These are phyloP conservation scores for Penicillium riverlandense DNA, from an alignment of 495 filamentous ascomycete genomes.

Conservation along the genomic window DNA sequence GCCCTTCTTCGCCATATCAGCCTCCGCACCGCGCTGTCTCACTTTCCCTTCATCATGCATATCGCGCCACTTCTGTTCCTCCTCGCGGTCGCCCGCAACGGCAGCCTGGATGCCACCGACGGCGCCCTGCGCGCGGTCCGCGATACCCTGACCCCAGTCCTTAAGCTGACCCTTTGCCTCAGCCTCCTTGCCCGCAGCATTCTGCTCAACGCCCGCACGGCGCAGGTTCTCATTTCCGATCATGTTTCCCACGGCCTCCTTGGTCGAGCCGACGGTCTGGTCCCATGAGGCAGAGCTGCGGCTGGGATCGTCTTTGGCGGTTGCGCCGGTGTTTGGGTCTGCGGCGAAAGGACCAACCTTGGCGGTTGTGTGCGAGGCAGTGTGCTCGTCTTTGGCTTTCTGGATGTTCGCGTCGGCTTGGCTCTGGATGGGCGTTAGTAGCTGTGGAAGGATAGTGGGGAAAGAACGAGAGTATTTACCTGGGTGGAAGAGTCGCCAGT, in stretches of 20 bases:
- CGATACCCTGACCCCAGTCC: constrained; percentile 64
- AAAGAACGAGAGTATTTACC: constrained; percentile 29
- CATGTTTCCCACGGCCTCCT: constrained; percentile 72
- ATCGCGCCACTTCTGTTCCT: constrained; percentile 52
- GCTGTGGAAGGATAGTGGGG: not conserved
- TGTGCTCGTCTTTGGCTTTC: constrained; percentile 55
- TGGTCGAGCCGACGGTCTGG: constrained; percentile 78
- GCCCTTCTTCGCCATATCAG: constrained; percentile 67
- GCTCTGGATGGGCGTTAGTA: constrained; percentile 17
- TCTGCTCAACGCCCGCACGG: constrained; percentile 67
- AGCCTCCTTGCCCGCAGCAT: constrained; percentile 68
- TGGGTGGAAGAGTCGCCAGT: constrained; percentile 68
- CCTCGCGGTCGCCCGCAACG: constrained; percentile 60
- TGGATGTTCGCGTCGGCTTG: constrained; percentile 51
- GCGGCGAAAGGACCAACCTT: constrained; percentile 60
- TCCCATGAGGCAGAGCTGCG: constrained; percentile 70
- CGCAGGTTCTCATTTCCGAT: constrained; percentile 71
- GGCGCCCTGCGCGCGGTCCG: constrained; percentile 64
- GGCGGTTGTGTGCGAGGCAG: constrained; percentile 56
- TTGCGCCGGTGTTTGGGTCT: constrained; percentile 60
- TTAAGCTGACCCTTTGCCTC: constrained; percentile 80
- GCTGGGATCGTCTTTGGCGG: constrained; percentile 65
- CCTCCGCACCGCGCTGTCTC: constrained; percentile 74
- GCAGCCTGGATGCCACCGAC: constrained; percentile 63
- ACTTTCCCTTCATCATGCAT: constrained; percentile 85